Conservation (phyloP, 169 alveolate genomes). For the Cryptosporidium meleagridis region DNA sequence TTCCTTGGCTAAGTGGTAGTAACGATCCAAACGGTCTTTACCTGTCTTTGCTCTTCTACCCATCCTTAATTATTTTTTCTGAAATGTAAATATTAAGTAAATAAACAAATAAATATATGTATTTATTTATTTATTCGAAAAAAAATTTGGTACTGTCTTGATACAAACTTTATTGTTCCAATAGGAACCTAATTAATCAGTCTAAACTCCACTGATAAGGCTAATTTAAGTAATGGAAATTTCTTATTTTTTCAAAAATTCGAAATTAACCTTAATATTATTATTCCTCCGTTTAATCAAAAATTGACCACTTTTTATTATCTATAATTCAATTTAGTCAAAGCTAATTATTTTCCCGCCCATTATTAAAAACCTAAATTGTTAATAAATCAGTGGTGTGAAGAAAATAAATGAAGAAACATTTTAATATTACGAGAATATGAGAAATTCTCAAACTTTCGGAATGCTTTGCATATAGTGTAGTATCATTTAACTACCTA, state of each 20-base stretch:
- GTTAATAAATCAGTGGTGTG: too few relatives aligned
- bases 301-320: background rate
- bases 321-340: background rate
- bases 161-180: background rate
- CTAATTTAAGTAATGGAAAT: background rate
- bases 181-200: background rate
- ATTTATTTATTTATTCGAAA: background rate
- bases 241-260: background rate
- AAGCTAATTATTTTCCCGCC: background rate
- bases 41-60: constrained; percentile 88
- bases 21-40: constrained; percentile 93
- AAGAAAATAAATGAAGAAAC: too few relatives aligned
- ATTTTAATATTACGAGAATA: too few relatives aligned
- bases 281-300: constrained; percentile 6
- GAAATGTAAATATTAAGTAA: background rate
- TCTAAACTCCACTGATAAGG: background rate
- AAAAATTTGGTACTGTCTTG: background rate
- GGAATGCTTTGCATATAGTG: too few relatives aligned
- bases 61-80: constrained; percentile 78
- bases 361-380: background rate
- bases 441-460: too few relatives aligned
- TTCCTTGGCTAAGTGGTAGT: constrained; percentile 97
- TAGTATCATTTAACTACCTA: too few relatives aligned
- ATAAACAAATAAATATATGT: too few relatives aligned
- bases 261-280: background rate